Percentiles rank a stretch among this genome's conserved stretches.
phyloP scores from a whole-genome alignment of 225 moss, liverwort and hornwort species.

The Pseudoscleropodium purum region DNA sequence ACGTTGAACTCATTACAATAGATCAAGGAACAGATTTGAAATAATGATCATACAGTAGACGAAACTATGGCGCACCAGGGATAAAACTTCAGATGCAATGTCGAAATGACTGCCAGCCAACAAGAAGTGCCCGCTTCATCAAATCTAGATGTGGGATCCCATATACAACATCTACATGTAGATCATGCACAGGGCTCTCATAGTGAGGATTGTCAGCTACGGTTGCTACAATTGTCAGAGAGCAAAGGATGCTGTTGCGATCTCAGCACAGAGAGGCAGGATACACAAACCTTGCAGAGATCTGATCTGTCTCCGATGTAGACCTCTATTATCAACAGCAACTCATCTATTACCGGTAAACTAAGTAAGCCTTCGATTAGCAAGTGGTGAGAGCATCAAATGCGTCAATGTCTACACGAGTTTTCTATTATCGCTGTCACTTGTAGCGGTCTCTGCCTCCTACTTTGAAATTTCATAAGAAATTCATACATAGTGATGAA shows the following conservation, averaged over 20 bases:
- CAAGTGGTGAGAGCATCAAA: not conserved
- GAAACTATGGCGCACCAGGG: not conserved
- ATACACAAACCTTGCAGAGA: not conserved
- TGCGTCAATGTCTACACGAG: not conserved
- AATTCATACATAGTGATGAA: not conserved
- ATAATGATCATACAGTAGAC: not conserved
- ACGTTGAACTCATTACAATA: not conserved
- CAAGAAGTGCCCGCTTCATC: not conserved
- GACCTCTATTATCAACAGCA: not conserved
- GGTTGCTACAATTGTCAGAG: not conserved
- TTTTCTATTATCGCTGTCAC: not conserved
- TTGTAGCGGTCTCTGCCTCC: not conserved
- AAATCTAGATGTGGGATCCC: not conserved
- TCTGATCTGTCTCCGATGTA: not conserved
- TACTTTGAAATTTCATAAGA: not conserved
- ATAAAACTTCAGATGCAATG: not conserved
- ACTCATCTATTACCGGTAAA: not conserved
- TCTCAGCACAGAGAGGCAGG: not conserved
- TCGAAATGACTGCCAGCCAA: not conserved
- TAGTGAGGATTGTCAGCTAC: not conserved
- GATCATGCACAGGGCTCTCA: not conserved
- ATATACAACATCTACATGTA: not conserved
- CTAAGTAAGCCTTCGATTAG: not conserved
- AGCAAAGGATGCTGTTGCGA: too few species aligned
- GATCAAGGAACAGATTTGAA: not conserved